These are phyloP conservation scores for Fusarium sp. DNA, from an alignment of 2,329 filamentous ascomycete genomes.

Conservation along the genomic window DNA sequence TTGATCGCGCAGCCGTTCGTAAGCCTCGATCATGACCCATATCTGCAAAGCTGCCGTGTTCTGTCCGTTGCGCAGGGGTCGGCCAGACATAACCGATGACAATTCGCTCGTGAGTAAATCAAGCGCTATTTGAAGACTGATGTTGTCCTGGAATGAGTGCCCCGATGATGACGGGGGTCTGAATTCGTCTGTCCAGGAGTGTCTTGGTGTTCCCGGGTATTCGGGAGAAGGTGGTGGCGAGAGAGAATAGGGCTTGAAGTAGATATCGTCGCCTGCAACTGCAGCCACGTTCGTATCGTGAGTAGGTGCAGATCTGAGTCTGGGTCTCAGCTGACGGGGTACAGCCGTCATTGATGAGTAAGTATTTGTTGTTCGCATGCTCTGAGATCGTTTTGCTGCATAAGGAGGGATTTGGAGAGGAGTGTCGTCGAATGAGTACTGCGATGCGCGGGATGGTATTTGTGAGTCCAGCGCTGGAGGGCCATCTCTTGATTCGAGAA, in stretches of 20 bases:
- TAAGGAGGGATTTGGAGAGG: conserved; percentile 32
- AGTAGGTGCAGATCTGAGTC: conserved; percentile 51
- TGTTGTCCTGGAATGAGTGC: conserved; percentile 47
- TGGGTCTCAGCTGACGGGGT: conserved; percentile 25
- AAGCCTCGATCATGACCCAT: conserved; percentile 69
- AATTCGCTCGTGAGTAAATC: conserved; percentile 64
- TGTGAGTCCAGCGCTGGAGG: conserved; percentile 51
- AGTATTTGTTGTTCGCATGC: conserved; percentile 20
- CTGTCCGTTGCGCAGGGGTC: conserved; percentile 37
- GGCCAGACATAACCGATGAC: conserved; percentile 53
- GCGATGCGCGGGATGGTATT: conserved; percentile 19
- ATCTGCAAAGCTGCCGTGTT: conserved; percentile 62
- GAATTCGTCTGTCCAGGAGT: conserved; percentile 21
- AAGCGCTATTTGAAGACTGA: conserved; percentile 62
- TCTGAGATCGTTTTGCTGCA: conserved; percentile 14
- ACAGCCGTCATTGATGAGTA: conserved; percentile 42
- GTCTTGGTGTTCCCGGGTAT: conserved; percentile 25
- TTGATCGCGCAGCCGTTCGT: conserved; percentile 63
- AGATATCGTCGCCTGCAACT: conserved; percentile 59
- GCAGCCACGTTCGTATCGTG: conserved; percentile 60
- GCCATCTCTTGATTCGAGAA: conserved; percentile 54
- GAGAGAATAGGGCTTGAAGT: conserved; percentile 59
- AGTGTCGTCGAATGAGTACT: conserved; percentile 22
- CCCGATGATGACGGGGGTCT: conserved; percentile 28
- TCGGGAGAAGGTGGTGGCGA: conserved; percentile 51